phyloP scores from a whole-genome alignment of 371 early-diverging fungal genomes.

The Blakeslea trispora region DNA sequence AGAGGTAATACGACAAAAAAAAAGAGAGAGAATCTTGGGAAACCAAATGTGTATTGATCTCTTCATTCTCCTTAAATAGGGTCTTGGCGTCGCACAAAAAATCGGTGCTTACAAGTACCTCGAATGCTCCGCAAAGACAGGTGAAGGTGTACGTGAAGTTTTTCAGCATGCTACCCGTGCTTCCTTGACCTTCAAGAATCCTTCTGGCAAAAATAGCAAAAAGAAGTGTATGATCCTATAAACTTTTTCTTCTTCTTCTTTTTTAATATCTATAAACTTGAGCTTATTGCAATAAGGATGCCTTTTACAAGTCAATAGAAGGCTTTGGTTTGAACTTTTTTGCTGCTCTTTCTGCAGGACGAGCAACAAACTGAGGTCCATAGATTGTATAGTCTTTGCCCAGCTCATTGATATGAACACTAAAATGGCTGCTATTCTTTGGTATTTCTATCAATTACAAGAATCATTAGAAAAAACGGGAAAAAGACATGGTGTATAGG shows the following conservation, averaged over 20 bases:
- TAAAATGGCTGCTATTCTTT: conserved; percentile 77
- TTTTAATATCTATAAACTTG: neutral
- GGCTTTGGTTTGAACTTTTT: conserved; percentile 89
- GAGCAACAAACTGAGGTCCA: conserved; percentile 78
- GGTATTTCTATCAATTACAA: conserved; percentile 61
- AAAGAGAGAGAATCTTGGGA: neutral
- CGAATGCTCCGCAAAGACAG: conserved; percentile 75
- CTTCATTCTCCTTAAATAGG: conserved; percentile 20
- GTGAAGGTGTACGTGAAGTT: conserved; percentile 76
- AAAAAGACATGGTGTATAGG: neutral
- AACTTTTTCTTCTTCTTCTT: neutral
- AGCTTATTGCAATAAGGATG: neutral
- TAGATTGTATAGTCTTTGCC: conserved; percentile 62
- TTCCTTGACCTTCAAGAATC: conserved; percentile 50
- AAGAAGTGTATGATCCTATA: conserved; percentile 25
- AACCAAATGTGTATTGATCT: neutral
- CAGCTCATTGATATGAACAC: conserved; percentile 48
- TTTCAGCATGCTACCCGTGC: conserved; percentile 71
- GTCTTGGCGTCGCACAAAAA: conserved; percentile 60
- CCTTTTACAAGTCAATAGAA: conserved; percentile 69
- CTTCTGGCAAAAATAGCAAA: conserved; percentile 13
- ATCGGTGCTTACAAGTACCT: conserved; percentile 79
- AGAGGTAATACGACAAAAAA: conserved; percentile 54
- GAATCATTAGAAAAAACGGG: neutral
- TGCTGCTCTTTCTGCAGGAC: conserved; percentile 77